Percentiles rank a stretch among this genome's conserved stretches.
Conservation (phyloP, 306 rosid species). For the Fagus crenata region DNA sequence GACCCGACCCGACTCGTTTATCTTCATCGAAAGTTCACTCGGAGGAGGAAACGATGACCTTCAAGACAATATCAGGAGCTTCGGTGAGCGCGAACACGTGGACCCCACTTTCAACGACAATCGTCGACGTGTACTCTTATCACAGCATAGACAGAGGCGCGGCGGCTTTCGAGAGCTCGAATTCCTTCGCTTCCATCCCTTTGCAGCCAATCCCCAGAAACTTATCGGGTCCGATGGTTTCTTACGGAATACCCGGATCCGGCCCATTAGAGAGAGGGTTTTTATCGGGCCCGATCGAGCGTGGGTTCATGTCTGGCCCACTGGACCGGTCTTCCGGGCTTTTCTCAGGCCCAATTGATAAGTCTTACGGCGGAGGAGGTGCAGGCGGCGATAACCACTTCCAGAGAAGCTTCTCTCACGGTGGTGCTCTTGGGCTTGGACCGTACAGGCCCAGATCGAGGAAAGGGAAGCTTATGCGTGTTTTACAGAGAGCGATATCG, state of each 20-base stretch:
- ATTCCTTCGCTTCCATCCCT: constrained; percentile 89
- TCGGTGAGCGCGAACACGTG: constrained; percentile 97
- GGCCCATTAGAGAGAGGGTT: constrained; percentile 91
- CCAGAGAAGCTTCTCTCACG: constrained; percentile 83
- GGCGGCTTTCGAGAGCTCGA: constrained; percentile 88
- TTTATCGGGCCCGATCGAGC: constrained; percentile 92
- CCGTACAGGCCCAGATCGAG: constrained; percentile 50
- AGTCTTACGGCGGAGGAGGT: neutral
- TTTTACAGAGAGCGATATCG: constrained; percentile 63
- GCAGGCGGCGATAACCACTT: constrained; percentile 51
- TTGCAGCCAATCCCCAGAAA: constrained; percentile 81
- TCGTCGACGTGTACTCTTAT: constrained; percentile 73
- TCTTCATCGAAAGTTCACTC: constrained; percentile 86
- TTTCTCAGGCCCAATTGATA: constrained; percentile 87
- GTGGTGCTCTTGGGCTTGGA: constrained; percentile 46
- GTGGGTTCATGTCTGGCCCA: constrained; percentile 98
- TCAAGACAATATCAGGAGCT: constrained; percentile 91
- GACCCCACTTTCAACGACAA: constrained; percentile 84
- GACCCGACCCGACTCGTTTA: constrained; percentile 76
- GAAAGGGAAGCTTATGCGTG: constrained; percentile 56
- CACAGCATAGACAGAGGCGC: constrained; percentile 68
- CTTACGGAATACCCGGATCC: constrained; percentile 55
- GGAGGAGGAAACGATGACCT: constrained; percentile 80
- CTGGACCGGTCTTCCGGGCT: constrained; percentile 63
- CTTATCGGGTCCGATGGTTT: constrained; percentile 69